Evolutionary conservation across 352 stramenopile genomes (phyloP), one percentile per base, ranked within the genome.

Genomic region (Globisporangium echinulatum): DNA sequence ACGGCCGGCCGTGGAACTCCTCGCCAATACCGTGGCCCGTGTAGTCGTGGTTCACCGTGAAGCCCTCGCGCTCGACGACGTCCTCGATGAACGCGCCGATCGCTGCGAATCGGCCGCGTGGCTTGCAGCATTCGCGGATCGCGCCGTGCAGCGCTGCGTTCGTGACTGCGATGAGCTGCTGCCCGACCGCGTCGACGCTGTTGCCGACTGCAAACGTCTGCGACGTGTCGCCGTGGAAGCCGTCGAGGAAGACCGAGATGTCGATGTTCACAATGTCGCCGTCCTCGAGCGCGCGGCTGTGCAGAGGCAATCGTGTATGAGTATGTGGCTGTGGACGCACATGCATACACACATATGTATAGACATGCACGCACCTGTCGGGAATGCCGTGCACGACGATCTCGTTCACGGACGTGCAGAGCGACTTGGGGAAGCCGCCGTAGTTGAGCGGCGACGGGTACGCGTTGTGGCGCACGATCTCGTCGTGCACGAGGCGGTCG

Each of bases 181-280:
- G 81, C 36, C 82, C 87, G 17, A 64, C 75, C 11, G 93, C 79
- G 54, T 98, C 93, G 5, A 96, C 87, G 59, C 97, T 70, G 11
- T 61, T 54, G 7, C 97, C 97, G 7, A 99, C 96, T 19, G 97
- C 69, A 53, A 98, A 95, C 0, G 96, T 99, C 52, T 94, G 90
- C 68, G 96, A 99, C 54, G 98, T 99, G 72, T 99, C 97, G 36
- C 97, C 97, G 73, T 99, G 97, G 62, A 98, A 98, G 8, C 95
- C 96, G 55, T 94, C 76, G 4, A 98, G 50, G 59, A 78, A 97
- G 52, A 98, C 90, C 37, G 94, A 98, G 36, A 99, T 83, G 79
- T 99, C 96, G 59, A 99, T 96, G 74, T 96, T 98, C 42, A 98
- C 90, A 49, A 99, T 83, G 77, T 99, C 96, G 36, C 96, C 96